phyloP scores from a whole-genome alignment of 441 rosid genomes.

The Gossypium davidsonii region DNA sequence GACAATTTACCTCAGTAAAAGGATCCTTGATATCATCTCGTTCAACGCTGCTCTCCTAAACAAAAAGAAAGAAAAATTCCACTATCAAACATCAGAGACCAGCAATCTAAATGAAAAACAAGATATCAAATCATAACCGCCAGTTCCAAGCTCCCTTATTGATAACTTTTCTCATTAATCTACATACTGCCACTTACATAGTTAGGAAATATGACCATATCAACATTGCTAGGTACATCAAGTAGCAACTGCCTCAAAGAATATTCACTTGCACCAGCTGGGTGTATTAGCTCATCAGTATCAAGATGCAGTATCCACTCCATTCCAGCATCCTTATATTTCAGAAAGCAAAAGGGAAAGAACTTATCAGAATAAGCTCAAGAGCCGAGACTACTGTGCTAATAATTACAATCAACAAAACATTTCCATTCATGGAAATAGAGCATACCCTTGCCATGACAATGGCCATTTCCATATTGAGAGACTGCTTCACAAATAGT shows the following conservation, averaged over 20 bases:
- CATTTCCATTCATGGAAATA: background rate
- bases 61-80: background rate
- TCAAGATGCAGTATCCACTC: constrained; percentile 78
- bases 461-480: constrained; percentile 86
- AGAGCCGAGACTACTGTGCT: background rate
- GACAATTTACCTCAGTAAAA: constrained; percentile 53
- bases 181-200: constrained; percentile 43
- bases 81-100: constrained; percentile 7
- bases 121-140: background rate
- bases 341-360: constrained; percentile 7
- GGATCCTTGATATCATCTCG: constrained; percentile 68
- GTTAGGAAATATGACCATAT: constrained; percentile 75
- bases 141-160: constrained; percentile 5
- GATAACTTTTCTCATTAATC: constrained; percentile 11
- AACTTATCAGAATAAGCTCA: constrained; percentile 14
- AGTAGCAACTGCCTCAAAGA: constrained; percentile 62
- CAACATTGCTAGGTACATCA: constrained; percentile 66
- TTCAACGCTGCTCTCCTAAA: constrained; percentile 68
- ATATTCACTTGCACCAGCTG: constrained; percentile 71
- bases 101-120: constrained; percentile 1
- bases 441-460: constrained; percentile 73
- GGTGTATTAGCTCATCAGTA: constrained; percentile 66
- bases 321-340: constrained; percentile 55
- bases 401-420: constrained; percentile 8
- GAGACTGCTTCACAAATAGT: constrained; percentile 73